Percentiles rank a stretch among this genome's conserved stretches.
Conservation (phyloP, 768 basidiomycete genomes). For the Xerocomellus dryophilus region DNA sequence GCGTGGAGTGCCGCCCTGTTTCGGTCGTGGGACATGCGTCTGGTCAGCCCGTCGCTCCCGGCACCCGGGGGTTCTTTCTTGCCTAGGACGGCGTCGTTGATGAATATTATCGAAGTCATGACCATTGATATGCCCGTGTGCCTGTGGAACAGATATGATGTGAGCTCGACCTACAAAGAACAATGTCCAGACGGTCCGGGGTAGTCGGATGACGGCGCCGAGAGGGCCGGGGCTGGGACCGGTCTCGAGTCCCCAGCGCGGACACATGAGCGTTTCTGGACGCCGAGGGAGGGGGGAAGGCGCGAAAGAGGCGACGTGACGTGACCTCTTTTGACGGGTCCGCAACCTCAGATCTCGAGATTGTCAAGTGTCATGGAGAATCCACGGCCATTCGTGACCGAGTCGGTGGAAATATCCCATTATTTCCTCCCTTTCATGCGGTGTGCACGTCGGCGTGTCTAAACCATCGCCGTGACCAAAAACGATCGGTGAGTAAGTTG, state of each 20-base stretch:
- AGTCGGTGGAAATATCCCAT: too few species aligned
- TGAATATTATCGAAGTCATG: not conserved
- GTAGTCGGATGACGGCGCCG: not conserved
- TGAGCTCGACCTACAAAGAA: not conserved
- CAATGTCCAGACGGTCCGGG: not conserved
- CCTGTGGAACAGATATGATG: not conserved
- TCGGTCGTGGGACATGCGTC: not conserved
- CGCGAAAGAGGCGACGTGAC: too few species aligned
- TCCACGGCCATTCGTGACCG: too few species aligned
- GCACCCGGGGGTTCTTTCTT: not conserved
- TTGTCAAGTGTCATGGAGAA: too few species aligned
- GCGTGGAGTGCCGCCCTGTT: not conserved
- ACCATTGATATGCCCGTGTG: not conserved
- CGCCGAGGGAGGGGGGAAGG: not conserved
- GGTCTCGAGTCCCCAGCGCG: not conserved
- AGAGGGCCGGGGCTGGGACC: not conserved
- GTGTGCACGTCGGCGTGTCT: too few species aligned
- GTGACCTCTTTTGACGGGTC: too few species aligned
- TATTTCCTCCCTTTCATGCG: too few species aligned
- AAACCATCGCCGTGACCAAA: too few species aligned
- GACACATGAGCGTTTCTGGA: not conserved
- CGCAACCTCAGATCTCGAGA: too few species aligned
- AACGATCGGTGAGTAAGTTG: too few species aligned
- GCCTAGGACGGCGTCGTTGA: not conserved
- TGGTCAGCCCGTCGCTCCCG: not conserved